These are phyloP conservation scores for Lasiosphaeria hispida DNA, from an alignment of 495 filamentous ascomycete genomes.

Conservation along the genomic window DNA sequence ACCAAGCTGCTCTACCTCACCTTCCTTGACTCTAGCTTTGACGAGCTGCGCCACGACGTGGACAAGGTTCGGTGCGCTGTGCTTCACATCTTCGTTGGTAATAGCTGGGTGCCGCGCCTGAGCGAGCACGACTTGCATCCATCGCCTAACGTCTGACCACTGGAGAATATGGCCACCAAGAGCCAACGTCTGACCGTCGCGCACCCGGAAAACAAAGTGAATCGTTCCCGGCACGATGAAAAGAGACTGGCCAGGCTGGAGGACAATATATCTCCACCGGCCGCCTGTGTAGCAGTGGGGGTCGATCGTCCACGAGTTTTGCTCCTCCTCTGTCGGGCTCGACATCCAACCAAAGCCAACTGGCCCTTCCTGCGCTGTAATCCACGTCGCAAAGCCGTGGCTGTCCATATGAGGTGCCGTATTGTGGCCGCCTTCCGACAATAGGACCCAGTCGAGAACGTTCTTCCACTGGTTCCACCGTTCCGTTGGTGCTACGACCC, in stretches of 20 bases:
- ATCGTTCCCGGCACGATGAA: constrained; percentile 35
- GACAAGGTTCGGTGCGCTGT: constrained; percentile 20
- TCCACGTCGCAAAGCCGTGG: too few relatives aligned
- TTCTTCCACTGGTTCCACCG: too few relatives aligned
- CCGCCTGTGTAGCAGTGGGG: constrained; percentile 23
- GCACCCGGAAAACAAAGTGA: constrained; percentile 34
- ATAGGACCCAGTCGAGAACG: too few relatives aligned
- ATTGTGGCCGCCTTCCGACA: too few relatives aligned
- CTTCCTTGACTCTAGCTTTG: constrained; percentile 8
- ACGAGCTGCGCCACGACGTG: constrained; percentile 14
- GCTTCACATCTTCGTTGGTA: constrained; percentile 25
- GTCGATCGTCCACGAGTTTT: constrained; percentile 21
- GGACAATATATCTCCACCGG: constrained; percentile 31
- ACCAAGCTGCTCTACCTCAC: constrained; percentile 14
- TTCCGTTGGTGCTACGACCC: too few relatives aligned
- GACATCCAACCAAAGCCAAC: too few relatives aligned
- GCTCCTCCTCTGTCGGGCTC: constrained; percentile 25
- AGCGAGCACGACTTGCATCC: constrained; percentile 18
- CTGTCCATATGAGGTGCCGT: too few relatives aligned
- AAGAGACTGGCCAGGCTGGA: constrained; percentile 30
- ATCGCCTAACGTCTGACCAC: constrained; percentile 23
- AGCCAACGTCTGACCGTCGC: constrained; percentile 18
- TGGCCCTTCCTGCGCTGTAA: neutral
- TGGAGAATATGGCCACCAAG: constrained; percentile 24
- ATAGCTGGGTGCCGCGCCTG: constrained; percentile 17